Evolutionary conservation across 768 basidiomycete species (phyloP), one percentile per base, ranked within the genome.

Genomic region (Boletus huronensis): DNA sequence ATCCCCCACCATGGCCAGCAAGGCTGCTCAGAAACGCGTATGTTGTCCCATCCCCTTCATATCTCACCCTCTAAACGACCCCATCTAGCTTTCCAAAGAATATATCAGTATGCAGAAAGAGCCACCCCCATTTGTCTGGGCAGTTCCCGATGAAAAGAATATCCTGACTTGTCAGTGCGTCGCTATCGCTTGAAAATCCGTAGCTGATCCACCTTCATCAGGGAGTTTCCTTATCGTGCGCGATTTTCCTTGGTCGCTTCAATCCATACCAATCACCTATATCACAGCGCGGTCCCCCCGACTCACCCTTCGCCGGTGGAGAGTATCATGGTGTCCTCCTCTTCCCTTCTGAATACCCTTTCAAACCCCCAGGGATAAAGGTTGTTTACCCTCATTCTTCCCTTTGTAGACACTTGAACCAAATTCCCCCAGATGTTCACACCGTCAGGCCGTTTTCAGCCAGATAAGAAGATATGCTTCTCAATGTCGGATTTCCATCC

Each of bases 401-500:
- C 35, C 9, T 32, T 23, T 57, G 51, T 44, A 53, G 50, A 17
- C 45, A 31, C 44, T 49, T 39, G n/a, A 55, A 61, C 45, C 11
- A 31, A 43, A 57, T 40, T 48, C n/a, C 36, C 40, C 21, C 62
- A 94, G 92, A 92, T 94, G 90, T 81, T 85, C 62, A 94, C 93
- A 14, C 93, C 93, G 0, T 91, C 90, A 6, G 93, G 93, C 19
- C 84, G 93, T 55, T 95, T 95, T 73, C 83, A 89, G 60, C 90
- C 90, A 21, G 90, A 93, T 77, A 86, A 84, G 75, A 97, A 94
- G 80, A 97, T 98, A 52, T 98, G 95, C 69, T 96, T 97, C 74
- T 96, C 93, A 23, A 97, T 98, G 93, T 93, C 92, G 4, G 92
- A 94, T 71, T 94, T 93, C 66, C 93, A 94, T 65, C 91, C 93